These are phyloP conservation scores for Curvularia hawaiiensis DNA, from an alignment of 2,329 filamentous ascomycete species.

Conservation along the genomic window DNA sequence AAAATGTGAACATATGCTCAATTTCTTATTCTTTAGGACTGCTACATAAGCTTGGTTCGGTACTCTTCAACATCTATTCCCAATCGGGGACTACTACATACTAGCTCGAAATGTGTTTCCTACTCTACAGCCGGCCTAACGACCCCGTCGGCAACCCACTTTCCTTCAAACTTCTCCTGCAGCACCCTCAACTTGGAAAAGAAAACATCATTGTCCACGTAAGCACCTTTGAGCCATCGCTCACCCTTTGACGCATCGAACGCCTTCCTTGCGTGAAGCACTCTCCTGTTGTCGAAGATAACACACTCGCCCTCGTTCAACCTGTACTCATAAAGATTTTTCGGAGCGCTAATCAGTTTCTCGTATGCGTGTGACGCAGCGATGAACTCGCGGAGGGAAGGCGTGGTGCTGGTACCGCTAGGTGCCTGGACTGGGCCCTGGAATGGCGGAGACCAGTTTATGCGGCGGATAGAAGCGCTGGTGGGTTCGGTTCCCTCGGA, in stretches of 20 bases:
- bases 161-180: conserved; percentile 42
- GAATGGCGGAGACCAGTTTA: conserved; percentile 82
- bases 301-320: conserved; percentile 84
- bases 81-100: not conserved
- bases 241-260: conserved; percentile 73
- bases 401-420: conserved; percentile 37
- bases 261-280: conserved; percentile 80
- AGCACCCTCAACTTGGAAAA: conserved; percentile 53
- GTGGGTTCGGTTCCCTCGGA: conserved; percentile 34
- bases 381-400: conserved; percentile 38
- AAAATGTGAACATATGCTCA: not conserved
- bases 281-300: conserved; percentile 86
- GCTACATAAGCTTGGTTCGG: too few relatives aligned
- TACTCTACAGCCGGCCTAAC: conserved; percentile 26
- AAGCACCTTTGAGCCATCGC: conserved; percentile 85
- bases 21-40: not conserved
- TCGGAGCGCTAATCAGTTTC: conserved; percentile 59
- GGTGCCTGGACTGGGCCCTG: conserved; percentile 61
- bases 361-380: conserved; percentile 62
- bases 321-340: conserved; percentile 71
- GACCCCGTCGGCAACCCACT: conserved; percentile 44
- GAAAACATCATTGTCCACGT: conserved; percentile 73
- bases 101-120: not conserved
- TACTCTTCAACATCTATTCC: not conserved
- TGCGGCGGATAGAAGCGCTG: conserved; percentile 46